Base-by-base conservation (phyloP, 768 basidiomycete species). In the Ephemerocybe angulata region DNA sequence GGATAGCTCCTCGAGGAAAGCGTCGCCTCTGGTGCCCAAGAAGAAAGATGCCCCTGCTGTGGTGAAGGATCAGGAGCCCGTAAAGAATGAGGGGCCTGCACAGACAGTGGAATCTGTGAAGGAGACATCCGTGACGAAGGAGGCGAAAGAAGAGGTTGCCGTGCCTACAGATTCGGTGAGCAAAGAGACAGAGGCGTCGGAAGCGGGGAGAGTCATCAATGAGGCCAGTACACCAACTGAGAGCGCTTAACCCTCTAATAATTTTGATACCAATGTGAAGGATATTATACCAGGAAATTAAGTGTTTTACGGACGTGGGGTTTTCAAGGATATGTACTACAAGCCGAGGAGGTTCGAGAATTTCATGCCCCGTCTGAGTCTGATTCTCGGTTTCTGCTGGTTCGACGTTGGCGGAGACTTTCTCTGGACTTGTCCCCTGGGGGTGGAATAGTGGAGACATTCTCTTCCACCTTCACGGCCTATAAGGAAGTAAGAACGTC, bases 91-190 rank as follows among this genome's bases (percentile, higher is more conserved):
- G n/a, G 15, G 43, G 37, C 19, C 27, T 29, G 35, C 27, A 27
- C 25, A 54, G 48, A 24, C 42, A 52, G 29, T 41, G 27, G 50
- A 43, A 49, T 27, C 30, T 47, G 29, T 31, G 25, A 44, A 58
- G 52, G 44, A 54, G 43, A 28, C 37, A 49, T 41, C 33, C n/a
- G 35, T 12, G 49, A 53, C 7, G 30, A 30, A 43, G 35, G 41
- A 50, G 40, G 47, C 24, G 28, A 44, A 54, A 46, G 52, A 58
- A n/a, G n/a, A n/a, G n/a, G n/a, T n/a, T n/a, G n/a, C n/a, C n/a
- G n/a, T n/a, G 43, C 56, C 61, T 13, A 35, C 48, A 38, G 54
- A 56, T 4, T 58, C 55, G 47, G 55, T 29, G 47, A 48, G 53
- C 53, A 28, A 35, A 38, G 37, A 13, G 56, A 48, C 52, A 29